Percentiles rank a stretch among this genome's conserved stretches.
Evolutionary conservation across 1,139 yeast species (phyloP).

Genomic region (Diutina neorugosa): DNA sequence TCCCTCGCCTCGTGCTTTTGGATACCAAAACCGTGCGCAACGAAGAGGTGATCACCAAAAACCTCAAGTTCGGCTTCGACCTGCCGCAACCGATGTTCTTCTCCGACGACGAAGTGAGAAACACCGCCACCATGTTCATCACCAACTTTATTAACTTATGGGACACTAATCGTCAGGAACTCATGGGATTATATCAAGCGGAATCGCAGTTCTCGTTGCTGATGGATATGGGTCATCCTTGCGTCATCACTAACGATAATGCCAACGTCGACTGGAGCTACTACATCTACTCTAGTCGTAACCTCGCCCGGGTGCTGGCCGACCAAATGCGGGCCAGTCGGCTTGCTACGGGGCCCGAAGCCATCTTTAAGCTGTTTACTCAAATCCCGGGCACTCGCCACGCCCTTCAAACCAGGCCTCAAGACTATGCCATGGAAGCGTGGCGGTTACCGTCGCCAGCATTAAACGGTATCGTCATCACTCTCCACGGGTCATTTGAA

Average conservation of each 20-base stretch:
- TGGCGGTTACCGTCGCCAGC: slow-evolving; percentile 46
- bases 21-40: slow-evolving; percentile 74
- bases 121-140: slow-evolving; percentile 62
- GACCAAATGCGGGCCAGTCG: slow-evolving; percentile 42
- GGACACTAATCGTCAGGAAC: slow-evolving; percentile 67
- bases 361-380: slow-evolving; percentile 47
- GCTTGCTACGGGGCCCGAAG: slow-evolving; percentile 60
- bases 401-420: slow-evolving; percentile 48
- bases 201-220: slow-evolving; percentile 77
- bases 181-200: slow-evolving; percentile 63
- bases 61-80: slow-evolving; percentile 47
- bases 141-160: slow-evolving; percentile 65
- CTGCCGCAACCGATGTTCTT: slow-evolving; percentile 46
- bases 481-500: slow-evolving; percentile 74
- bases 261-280: slow-evolving; percentile 41
- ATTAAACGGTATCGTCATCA: slow-evolving; percentile 63
- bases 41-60: slow-evolving; percentile 42
- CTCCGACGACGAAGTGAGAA: slow-evolving; percentile 64
- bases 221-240: slow-evolving; percentile 40
- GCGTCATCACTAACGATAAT: slow-evolving; percentile 24
- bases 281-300: slow-evolving; percentile 63
- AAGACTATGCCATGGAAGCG: slow-evolving; percentile 65
- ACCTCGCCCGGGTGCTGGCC: slow-evolving; percentile 57
- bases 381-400: slow-evolving; percentile 71
- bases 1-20: slow-evolving; percentile 68